Conservation (phyloP, 306 rosid genomes). For the Vigna trinervia region DNA sequence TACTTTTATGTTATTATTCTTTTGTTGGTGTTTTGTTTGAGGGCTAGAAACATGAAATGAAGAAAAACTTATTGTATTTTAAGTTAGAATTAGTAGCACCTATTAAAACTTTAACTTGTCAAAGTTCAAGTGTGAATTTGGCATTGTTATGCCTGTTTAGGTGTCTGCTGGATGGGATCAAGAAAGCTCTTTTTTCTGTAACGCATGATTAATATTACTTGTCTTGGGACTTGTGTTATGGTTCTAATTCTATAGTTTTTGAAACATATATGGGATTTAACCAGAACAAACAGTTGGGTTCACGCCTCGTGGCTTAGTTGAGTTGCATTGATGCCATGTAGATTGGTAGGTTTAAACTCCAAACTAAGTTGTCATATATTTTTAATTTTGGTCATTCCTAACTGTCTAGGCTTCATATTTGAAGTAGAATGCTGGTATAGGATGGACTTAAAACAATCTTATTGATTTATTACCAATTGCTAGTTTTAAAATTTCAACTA, state of each 20-base stretch:
- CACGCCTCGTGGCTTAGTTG: not conserved
- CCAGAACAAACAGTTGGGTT: constrained; percentile 23
- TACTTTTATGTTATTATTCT: not conserved
- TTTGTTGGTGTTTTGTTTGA: constrained; percentile 18
- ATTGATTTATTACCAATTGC: not conserved
- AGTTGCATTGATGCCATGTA: constrained; percentile 21
- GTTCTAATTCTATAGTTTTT: not conserved
- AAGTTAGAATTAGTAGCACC: constrained; percentile 19
- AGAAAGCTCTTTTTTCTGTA: not conserved
- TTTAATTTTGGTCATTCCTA: not conserved
- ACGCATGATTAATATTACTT: constrained; percentile 24
- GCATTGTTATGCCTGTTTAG: constrained; percentile 27
- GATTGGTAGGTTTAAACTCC: constrained; percentile 9
- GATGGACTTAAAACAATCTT: not conserved
- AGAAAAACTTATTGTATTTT: not conserved
- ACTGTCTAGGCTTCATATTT: constrained; percentile 1
- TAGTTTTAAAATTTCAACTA: not conserved
- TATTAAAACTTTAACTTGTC: constrained; percentile 4
- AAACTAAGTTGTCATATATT: constrained; percentile 1
- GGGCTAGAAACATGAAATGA: not conserved
- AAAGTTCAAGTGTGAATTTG: not conserved
- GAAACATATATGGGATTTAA: not conserved
- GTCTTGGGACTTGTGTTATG: constrained; percentile 6
- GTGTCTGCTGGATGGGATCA: not conserved
- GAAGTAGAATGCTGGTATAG: not conserved